These are phyloP conservation scores for Aphanomyces euteiches DNA, from an alignment of 352 stramenopile species.

Conservation along the genomic window DNA sequence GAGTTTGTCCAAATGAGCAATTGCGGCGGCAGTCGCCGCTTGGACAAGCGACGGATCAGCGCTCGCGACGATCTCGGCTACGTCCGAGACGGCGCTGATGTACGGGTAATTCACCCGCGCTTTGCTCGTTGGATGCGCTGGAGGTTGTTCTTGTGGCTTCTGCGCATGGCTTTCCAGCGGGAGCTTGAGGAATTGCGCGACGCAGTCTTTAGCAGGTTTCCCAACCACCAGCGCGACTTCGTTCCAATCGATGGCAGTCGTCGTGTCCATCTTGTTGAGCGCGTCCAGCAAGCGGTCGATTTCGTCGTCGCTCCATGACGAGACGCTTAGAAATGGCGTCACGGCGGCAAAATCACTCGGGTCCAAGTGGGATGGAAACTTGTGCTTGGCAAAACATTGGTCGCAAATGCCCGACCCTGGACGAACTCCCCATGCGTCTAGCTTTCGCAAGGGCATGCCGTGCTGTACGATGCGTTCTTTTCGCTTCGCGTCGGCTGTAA, in stretches of 20 bases:
- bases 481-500: conserved; percentile 57
- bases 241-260: conserved; percentile 69
- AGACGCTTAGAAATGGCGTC: conserved; percentile 34
- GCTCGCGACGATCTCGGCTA: conserved; percentile 50
- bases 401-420: conserved; percentile 65
- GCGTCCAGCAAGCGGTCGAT: conserved; percentile 49
- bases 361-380: conserved; percentile 62
- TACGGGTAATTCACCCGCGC: conserved; percentile 2
- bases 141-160: not conserved
- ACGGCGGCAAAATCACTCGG: conserved; percentile 46
- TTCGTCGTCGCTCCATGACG: conserved; percentile 48
- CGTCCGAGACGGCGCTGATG: conserved; percentile 41
- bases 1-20: conserved; percentile 58
- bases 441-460: conserved; percentile 19
- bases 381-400: conserved; percentile 57
- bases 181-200: conserved; percentile 74
- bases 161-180: conserved; percentile 44
- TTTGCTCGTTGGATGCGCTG: not conserved
- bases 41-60: conserved; percentile 71
- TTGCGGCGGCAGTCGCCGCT: conserved; percentile 58
- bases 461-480: conserved; percentile 34
- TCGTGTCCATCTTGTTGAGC: conserved; percentile 40
- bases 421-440: conserved; percentile 33
- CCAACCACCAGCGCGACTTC: conserved; percentile 60
- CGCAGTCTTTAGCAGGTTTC: conserved; percentile 70